Evolutionary conservation across 768 basidiomycete genomes (phyloP), one percentile per base, ranked within the genome.

Genomic region (Lactifluus hygrophoroides): DNA sequence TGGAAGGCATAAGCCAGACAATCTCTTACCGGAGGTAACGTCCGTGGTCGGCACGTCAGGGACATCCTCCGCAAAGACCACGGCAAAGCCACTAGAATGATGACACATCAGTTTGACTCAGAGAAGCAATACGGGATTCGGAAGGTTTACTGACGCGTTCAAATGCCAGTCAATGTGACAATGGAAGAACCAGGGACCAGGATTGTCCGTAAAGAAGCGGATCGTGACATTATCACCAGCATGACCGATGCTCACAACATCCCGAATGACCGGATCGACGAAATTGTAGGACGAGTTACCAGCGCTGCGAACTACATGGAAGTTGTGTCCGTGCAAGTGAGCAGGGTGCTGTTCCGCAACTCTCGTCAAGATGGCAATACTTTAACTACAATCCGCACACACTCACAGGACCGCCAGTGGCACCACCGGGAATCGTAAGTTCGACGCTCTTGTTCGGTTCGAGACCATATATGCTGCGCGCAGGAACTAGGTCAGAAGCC

Each of bases 121-220:
- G 19, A 30, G 28, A 10, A 40, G 7, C 10, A 42, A 70, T 58
- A 57, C 67, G 70, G 76, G 2, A 0, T 23, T 9, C 0, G 81
- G 81, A 32, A 79, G 78, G 16, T 85, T 85, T 19, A 83, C 0
- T 84, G 81, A 19, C 68, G 44, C 53, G 25, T 62, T 64, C 44
- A 69, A 62, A 51, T 69, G 68, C 68, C 68, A 69, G 19, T 60
- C 65, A 44, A 70, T 69, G 51, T 70, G 69, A 48, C 70, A 71
- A 30, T 71, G 69, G 38, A 70, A 59, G 45, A 66, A 64, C 67
- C 64, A 67, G 8, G 64, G 61, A 17, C 69, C 69, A 25, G 69
- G 64, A 17, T 69, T 69, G 57, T 69, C 69, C 0, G 69, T 70
- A 1, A 61, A 44, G 56, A 70, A 70, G 1, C 71, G 65, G 45